Percentiles rank a stretch among this genome's conserved stretches.
Conservation (phyloP, 2,329 filamentous ascomycete genomes). For the Cadophora gregata region DNA sequence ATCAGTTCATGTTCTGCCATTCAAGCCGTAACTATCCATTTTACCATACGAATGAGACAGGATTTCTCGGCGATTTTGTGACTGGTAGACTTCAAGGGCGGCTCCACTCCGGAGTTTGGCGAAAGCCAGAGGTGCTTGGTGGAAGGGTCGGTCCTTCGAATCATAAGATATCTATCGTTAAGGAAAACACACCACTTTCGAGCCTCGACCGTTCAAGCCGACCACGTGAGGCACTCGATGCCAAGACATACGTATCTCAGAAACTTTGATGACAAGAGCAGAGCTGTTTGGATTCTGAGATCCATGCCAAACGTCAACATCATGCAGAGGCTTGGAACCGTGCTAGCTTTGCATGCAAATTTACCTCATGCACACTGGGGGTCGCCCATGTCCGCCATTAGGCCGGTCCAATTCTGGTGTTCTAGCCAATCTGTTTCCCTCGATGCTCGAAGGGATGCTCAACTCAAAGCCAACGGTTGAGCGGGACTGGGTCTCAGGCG, state of each 20-base stretch:
- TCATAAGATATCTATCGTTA: conserved; percentile 4
- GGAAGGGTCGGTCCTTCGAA: neutral
- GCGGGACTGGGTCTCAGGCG: conserved; percentile 23
- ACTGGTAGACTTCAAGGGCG: neutral
- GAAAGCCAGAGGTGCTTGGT: neutral
- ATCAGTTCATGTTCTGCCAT: neutral
- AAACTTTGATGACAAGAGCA: neutral
- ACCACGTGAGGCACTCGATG: neutral
- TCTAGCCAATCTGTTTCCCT: conserved; percentile 1
- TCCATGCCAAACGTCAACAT: neutral
- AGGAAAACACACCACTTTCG: conserved; percentile 24
- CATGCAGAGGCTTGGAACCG: conserved; percentile 8
- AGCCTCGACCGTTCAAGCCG: conserved; percentile 14
- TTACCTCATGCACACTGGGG: conserved; percentile 18
- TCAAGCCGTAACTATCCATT: neutral
- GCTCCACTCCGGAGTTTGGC: conserved; percentile 5
- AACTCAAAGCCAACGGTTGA: conserved; percentile 25
- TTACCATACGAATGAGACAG: neutral
- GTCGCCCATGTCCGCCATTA: conserved; percentile 23
- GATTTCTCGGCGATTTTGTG: neutral
- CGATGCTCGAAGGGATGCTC: conserved; percentile 3
- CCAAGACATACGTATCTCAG: neutral
- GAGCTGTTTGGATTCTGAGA: neutral
- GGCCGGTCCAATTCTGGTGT: conserved; percentile 14
- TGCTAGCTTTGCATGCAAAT: conserved; percentile 15